phyloP scores from a whole-genome alignment of 176 grass and related monocot species.

The Bromus sterilis region DNA sequence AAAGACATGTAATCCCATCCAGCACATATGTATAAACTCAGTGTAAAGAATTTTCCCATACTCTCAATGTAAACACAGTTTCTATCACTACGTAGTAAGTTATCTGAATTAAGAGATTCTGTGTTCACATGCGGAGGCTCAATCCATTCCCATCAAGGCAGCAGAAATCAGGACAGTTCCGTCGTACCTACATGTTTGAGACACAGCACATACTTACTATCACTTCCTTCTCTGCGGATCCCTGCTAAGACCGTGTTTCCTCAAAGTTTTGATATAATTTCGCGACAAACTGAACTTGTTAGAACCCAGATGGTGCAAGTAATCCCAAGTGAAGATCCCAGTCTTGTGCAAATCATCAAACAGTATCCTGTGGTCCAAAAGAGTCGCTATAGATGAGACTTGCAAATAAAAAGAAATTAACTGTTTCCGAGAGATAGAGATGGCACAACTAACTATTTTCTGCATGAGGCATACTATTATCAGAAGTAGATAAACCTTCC shows the following conservation, averaged over 20 bases:
- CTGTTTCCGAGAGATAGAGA: not conserved
- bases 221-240: constrained; percentile 64
- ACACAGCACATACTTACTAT: not conserved
- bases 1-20: not conserved
- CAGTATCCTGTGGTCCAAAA: constrained; percentile 47
- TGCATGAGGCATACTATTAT: not conserved
- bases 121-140: not conserved
- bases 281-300: constrained; percentile 71
- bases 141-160: not conserved
- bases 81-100: not conserved
- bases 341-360: constrained; percentile 98
- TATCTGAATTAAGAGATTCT: not conserved
- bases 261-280: constrained; percentile 76
- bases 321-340: constrained; percentile 95
- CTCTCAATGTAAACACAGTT: not conserved
- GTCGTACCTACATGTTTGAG: not conserved
- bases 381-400: not conserved
- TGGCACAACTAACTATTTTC: not conserved
- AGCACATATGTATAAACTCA: not conserved
- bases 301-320: constrained; percentile 75
- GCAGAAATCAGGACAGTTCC: not conserved
- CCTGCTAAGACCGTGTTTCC: constrained; percentile 61
- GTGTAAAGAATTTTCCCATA: not conserved
- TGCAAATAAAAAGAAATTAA: not conserved
- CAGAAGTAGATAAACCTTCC: not conserved